Evolutionary conservation across 2,329 filamentous ascomycete species (phyloP), one percentile per base, ranked within the genome.

Genomic region (Bipolaris zeicola): DNA sequence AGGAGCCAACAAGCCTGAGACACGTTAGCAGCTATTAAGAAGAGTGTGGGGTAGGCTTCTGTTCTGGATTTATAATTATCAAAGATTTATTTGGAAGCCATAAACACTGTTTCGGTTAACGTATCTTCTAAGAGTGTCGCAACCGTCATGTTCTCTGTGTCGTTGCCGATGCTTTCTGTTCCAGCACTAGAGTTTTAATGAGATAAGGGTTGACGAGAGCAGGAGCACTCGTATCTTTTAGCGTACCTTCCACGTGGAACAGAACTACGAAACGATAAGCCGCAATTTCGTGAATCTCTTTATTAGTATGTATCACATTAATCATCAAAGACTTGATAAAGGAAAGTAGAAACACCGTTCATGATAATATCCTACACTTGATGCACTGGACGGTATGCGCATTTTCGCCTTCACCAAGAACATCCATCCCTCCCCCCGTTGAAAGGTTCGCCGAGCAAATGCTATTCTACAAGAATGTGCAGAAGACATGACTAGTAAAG

Each of bases 381-480:
- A 60, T 64, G 62, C 62, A 62, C 54, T 50, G 49, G 50, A 50
- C 53, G 43, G 36, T 26, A 46, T 54, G 42, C 50, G 28, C 45
- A 48, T 55, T 44, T 20, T 45, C 53, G 52, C 49, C 45, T 55
- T 20, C 37, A 43, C 49, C 55, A 42, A 60, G 47, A 36, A 50
- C 44, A 50, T 46, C 39, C 52, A 24, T 24, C 22, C 22, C 22
- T 24, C 45, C 47, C 37, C 47, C 47, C 39, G 49, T 39, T 57
- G 38, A 42, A 57, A 54, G 31, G 14, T 62, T 64, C 62, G 60
- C 62, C 62, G 53, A 53, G 58, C 57, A 64, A 64, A 63, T 63
- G 60, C 61, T 63, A 63, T 57, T 65, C 62, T 65, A 65, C 62
- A 65, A 54, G 58, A 62, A 61, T 53, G 51, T 54, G 58, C 55